Percentiles rank a stretch among this genome's conserved stretches.
Evolutionary conservation across 768 basidiomycete species (phyloP).

Genomic region (Podaxis sp.): DNA sequence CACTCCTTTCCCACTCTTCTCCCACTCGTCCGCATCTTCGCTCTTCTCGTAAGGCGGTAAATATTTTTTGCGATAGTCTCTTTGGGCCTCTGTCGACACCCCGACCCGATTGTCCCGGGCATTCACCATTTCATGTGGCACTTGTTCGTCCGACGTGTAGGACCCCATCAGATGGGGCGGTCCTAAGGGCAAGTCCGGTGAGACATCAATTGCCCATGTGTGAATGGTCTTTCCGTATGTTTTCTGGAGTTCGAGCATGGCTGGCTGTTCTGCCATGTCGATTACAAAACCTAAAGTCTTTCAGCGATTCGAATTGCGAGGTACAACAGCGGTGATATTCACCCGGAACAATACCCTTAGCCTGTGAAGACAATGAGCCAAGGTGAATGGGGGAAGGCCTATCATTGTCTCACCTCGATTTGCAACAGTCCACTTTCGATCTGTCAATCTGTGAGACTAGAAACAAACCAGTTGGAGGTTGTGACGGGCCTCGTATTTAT

Average conservation of each 20-base stretch:
- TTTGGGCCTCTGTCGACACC: constrained; percentile 4
- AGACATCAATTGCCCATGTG: constrained; percentile 14
- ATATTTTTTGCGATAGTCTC: constrained; percentile 1
- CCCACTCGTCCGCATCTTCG: constrained; percentile 11
- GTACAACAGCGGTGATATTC: neutral
- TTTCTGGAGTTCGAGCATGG: constrained; percentile 14
- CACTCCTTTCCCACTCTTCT: constrained; percentile 7
- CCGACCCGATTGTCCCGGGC: constrained; percentile 4
- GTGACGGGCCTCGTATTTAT: constrained; percentile 6
- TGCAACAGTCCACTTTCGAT: constrained; percentile 14
- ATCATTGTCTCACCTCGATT: neutral
- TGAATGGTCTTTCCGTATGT: constrained; percentile 15
- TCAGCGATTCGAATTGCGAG: neutral
- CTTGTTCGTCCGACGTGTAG: constrained; percentile 10
- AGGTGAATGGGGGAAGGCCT: neutral
- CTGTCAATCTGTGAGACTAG: neutral
- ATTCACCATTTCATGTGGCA: constrained; percentile 7
- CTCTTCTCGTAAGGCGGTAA: constrained; percentile 3
- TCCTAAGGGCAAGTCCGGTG: constrained; percentile 9
- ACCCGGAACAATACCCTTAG: neutral
- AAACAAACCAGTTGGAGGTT: neutral
- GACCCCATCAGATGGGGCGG: constrained; percentile 10
- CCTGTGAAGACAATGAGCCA: neutral
- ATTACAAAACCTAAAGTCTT: neutral
- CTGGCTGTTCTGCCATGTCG: constrained; percentile 13